Evolutionary conservation across 345 rosid species (phyloP).

Genomic region (Lagerstroemia speciosa): DNA sequence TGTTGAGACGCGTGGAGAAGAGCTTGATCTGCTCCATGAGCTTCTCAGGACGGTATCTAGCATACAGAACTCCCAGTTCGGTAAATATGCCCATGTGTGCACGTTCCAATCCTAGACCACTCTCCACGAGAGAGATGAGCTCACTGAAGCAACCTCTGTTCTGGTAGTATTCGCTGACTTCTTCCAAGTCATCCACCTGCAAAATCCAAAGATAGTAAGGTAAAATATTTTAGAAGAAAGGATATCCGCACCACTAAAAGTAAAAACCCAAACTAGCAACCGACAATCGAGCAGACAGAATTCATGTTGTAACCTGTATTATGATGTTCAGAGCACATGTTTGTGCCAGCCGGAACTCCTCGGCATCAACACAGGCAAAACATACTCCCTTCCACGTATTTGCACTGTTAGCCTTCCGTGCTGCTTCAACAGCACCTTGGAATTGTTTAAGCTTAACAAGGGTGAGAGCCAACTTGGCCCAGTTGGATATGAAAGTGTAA

Average conservation of each 20-base stretch:
- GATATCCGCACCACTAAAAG: neutral
- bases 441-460: conserved; percentile 90
- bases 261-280: neutral
- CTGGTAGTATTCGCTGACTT: conserved; percentile 94
- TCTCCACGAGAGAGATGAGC: conserved; percentile 95
- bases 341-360: conserved; percentile 96
- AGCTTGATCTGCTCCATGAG: conserved; percentile 98
- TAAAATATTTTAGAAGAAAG: conserved; percentile 1
- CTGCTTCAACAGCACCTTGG: conserved; percentile 99
- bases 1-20: conserved; percentile 93
- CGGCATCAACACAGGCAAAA: conserved; percentile 99
- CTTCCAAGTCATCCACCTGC: conserved; percentile 97
- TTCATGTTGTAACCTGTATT: conserved; percentile 55
- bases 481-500: conserved; percentile 89
- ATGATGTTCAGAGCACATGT: conserved; percentile 95
- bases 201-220: neutral
- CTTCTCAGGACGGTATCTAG: conserved; percentile 92
- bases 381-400: conserved; percentile 99
- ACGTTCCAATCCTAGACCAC: conserved; percentile 95
- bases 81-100: conserved; percentile 99
- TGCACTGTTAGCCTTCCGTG: conserved; percentile 96
- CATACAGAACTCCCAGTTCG: conserved; percentile 95
- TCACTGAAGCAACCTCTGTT: conserved; percentile 97
- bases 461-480: conserved; percentile 95
- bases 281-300: neutral